Base-by-base conservation (phyloP, 306 rosid species). In the Trifolium subterraneum region DNA sequence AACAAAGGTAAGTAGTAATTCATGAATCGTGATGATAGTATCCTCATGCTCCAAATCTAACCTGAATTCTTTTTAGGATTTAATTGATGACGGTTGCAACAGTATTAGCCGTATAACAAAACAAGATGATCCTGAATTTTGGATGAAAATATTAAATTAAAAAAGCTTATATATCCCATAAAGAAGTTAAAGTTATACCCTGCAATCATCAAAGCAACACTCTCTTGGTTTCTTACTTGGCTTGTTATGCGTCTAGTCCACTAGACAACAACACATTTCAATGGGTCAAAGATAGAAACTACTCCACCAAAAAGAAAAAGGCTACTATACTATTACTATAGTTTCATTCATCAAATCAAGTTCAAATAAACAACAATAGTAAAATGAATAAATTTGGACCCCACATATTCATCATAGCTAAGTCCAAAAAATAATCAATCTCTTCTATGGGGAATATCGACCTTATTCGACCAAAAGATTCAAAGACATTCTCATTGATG, bases 271-370 rank as follows among this genome's bases (percentile, higher is more conserved):
- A 70, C 82, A 79, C 60, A 70, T 78, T 64, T 71, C 78, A 59
- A 65, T 58, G 83, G 86, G 89, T 86, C 93, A 86, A 88, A 88
- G 90, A 86, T 84, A 70, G 68, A 86, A 80, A 78, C 81, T 58
- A 69, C 33, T 29, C 33, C 33, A 15, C 69, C 78, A 78, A 71
- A 88, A 83, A 82, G 64, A 65, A 19, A 36, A 78, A 80, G 82
- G 70, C 55, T 56, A 41, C 38, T 56, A 12, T 11, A 23, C 8
- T n/a, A n/a, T n/a, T n/a, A n/a, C n/a, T n/a, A n/a, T n/a, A n/a
- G n/a, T n/a, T n/a, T n/a, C n/a, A n/a, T 11, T 56, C 14, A 22
- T 56, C 13, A 19, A 55, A 55, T 55, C 62, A 68, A 72, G 36
- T 29, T 70, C 58, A 20, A 33, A 44, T 6, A 60, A 64, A 2